phyloP scores from a whole-genome alignment of 2,329 filamentous ascomycete genomes.

The Arthrobotrys iridis region DNA sequence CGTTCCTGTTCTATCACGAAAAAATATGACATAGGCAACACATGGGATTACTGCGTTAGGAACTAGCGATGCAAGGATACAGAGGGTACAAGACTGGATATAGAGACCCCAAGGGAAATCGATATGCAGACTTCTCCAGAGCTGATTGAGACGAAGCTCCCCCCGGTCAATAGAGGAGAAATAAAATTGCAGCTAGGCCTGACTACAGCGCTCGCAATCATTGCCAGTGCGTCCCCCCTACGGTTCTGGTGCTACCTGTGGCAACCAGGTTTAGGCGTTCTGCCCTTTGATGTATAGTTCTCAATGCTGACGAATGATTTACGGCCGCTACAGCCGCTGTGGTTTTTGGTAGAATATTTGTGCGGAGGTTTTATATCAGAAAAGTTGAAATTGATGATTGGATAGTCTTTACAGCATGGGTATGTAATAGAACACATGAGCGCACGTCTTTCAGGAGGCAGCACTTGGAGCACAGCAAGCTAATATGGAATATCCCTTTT shows the following conservation, averaged over 20 bases:
- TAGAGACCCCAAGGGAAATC: no score
- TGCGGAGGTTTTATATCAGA: constrained; percentile 21
- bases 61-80: neutral
- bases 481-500: neutral
- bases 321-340: constrained; percentile 29
- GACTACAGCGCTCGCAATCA: neutral
- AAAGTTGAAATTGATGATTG: constrained; percentile 34
- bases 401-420: constrained; percentile 34
- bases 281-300: neutral
- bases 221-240: constrained; percentile 11
- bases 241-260: neutral
- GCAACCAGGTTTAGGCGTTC: neutral
- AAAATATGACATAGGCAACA: constrained; percentile 31
- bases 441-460: neutral
- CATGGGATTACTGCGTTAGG: neutral
- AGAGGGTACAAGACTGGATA: neutral
- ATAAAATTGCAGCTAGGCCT: constrained; percentile 7
- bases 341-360: constrained; percentile 7
- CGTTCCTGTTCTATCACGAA: no score
- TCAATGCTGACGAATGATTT: no score
- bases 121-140: neutral
- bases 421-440: neutral
- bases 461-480: no score
- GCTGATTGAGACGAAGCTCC: neutral
- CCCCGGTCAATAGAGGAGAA: neutral